Evolutionary conservation across 306 rosid species (phyloP).

Genomic region (Psophocarpus tetragonolobus): DNA sequence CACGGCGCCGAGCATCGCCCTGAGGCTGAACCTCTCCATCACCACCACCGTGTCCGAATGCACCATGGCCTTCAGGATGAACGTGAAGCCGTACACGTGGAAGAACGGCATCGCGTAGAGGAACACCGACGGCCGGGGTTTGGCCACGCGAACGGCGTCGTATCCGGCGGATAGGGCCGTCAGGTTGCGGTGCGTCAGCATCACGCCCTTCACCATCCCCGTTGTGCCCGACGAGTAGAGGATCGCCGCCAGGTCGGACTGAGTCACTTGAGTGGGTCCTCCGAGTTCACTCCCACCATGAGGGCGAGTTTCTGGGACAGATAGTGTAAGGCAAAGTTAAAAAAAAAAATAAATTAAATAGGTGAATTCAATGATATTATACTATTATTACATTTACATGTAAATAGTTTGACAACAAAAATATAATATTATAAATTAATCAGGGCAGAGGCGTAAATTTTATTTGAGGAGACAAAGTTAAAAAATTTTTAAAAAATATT

Average conservation of each 20-base stretch:
- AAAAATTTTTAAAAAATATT: too few species aligned
- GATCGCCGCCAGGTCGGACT: constrained; percentile 53
- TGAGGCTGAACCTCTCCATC: constrained; percentile 45
- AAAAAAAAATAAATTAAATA: too few species aligned
- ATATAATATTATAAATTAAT: too few species aligned
- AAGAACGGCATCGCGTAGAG: constrained; percentile 48
- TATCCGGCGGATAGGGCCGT: constrained; percentile 7
- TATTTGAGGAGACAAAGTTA: too few species aligned
- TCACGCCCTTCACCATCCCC: constrained; percentile 59
- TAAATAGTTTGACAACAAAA: too few species aligned
- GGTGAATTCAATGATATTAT: too few species aligned
- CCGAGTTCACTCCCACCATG: too few species aligned
- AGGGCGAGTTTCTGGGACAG: too few species aligned
- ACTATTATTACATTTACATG: too few species aligned
- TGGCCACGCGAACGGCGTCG: constrained; percentile 7
- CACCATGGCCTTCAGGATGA: constrained; percentile 33
- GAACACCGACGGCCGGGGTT: constrained; percentile 42
- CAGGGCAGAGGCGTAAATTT: too few species aligned
- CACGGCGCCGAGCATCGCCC: constrained; percentile 47
- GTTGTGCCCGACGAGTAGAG: constrained; percentile 65
- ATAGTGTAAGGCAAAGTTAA: too few species aligned
- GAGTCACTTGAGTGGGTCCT: constrained; percentile 38
- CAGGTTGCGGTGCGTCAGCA: constrained; percentile 56
- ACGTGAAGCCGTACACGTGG: constrained; percentile 53
- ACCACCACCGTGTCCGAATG: constrained; percentile 48